Evolutionary conservation across 768 basidiomycete genomes (phyloP).

Genomic region (Leccinum subgranulosum): DNA sequence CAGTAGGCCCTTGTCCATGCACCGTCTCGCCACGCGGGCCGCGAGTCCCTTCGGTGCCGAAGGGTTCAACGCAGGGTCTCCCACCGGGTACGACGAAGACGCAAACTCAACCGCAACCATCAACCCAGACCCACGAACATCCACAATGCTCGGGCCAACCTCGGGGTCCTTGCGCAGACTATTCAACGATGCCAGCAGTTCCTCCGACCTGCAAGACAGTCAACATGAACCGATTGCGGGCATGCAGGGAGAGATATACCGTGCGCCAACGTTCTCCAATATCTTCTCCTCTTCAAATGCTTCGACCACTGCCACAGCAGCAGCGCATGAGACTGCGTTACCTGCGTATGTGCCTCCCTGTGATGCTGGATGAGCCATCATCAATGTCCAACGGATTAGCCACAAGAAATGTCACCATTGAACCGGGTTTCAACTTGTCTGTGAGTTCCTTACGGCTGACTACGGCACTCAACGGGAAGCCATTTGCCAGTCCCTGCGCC

Average conservation of each 20-base stretch:
- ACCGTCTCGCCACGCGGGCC: conserved; percentile 67
- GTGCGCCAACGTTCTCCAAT: conserved; percentile 70
- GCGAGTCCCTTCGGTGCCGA: conserved; percentile 55
- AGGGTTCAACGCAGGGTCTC: conserved; percentile 42
- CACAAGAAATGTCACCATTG: conserved; percentile 50
- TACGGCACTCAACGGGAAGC: conserved; percentile 90
- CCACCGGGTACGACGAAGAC: conserved; percentile 52
- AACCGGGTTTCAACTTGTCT: conserved; percentile 74
- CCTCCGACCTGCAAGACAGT: conserved; percentile 49
- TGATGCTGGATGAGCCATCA: conserved; percentile 8
- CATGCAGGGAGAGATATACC: conserved; percentile 41
- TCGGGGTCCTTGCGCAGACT: conserved; percentile 52
- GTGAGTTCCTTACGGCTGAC: conserved; percentile 79
- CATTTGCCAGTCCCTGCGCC: conserved; percentile 75
- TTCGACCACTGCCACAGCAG: conserved; percentile 78
- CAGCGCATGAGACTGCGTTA: conserved; percentile 90
- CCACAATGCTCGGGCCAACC: conserved; percentile 62
- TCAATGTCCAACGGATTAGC: not conserved
- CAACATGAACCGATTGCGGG: not conserved
- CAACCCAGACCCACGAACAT: conserved; percentile 84
- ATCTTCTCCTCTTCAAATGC: conserved; percentile 79
- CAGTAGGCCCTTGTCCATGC: conserved; percentile 82
- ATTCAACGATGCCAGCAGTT: conserved; percentile 64
- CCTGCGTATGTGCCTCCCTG: conserved; percentile 91
- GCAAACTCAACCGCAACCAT: conserved; percentile 87